Evolutionary conservation across 768 basidiomycete genomes (phyloP), one percentile per base, ranked within the genome.

Genomic region (Russula sp.): DNA sequence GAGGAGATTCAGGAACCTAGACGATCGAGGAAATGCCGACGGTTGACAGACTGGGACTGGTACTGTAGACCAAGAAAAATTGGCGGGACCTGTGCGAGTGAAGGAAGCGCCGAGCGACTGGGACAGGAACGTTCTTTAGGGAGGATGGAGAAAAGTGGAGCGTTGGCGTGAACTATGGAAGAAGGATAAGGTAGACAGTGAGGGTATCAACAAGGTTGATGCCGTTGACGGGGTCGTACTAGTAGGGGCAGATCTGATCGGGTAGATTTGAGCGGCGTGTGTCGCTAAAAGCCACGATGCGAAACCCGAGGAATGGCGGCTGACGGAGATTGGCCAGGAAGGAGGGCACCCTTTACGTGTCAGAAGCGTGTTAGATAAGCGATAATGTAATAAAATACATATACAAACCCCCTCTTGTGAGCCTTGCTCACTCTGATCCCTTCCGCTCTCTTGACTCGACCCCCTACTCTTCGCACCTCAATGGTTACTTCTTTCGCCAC

Each of bases 261-360:
- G 27, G 7, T 20, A 20, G 45, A 45, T 45, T 20, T 45, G 48
- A 50, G 55, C 55, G 50, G 53, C 45, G 58, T 18, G 52, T 60
- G 40, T 50, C 63, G 54, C 47, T 42, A 54, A 56, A 11, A 35
- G 47, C 53, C 63, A 64, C 63, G 63, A 60, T 64, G 63, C 58
- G 47, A 42, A 10, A 39, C 63, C 63, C 31, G 47, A 27, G 20
- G 8, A 55, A 59, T 44, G 63, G 57, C 57, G 63, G 39, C n/a
- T 10, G 37, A 42, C 63, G 63, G 63, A 64, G 63, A 64, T 64
- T 64, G 63, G 40, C 45, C 44, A 1, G 48, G 48, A 64, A 64
- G 63, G 45, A 64, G 59, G 63, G 63, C 35, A 32, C 40, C 32
- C 40, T 55, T 64, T 64, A 64, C 63, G 63, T 64, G 63, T 64